phyloP scores from a whole-genome alignment of 2,329 filamentous ascomycete species.

The Ceratocystis alfenasii region DNA sequence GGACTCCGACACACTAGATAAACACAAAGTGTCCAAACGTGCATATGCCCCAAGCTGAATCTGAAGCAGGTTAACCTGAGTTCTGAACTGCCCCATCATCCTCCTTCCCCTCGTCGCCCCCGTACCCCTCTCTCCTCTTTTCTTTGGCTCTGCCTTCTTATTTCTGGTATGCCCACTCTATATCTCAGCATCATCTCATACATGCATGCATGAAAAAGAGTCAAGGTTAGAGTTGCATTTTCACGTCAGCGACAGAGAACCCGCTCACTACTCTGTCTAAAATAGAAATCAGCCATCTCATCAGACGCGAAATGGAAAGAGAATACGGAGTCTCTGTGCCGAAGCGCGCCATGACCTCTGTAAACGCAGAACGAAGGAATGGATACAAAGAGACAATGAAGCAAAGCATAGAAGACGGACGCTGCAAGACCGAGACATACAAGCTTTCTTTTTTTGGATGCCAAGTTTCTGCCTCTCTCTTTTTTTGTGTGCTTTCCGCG shows the following conservation, averaged over 20 bases:
- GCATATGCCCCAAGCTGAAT: conserved; percentile 13
- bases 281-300: conserved; percentile 1
- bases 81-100: not conserved
- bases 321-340: not conserved
- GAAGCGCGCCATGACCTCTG: not conserved
- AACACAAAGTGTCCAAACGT: conserved; percentile 6
- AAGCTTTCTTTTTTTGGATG: not conserved
- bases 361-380: not conserved
- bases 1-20: not conserved
- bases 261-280: not conserved
- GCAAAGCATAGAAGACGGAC: not conserved
- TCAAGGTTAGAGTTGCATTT: conserved; percentile 5
- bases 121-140: not conserved
- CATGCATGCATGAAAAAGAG: conserved; percentile 1
- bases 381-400: not conserved
- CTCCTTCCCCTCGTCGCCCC: not conserved
- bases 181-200: conserved; percentile 3
- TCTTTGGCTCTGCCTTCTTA: not conserved
- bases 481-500: not conserved
- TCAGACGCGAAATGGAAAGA: not conserved
- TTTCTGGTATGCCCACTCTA: not conserved
- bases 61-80: conserved; percentile 10
- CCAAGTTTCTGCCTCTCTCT: not conserved
- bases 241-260: not conserved
- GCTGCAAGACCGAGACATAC: not conserved